Percentiles rank a stretch among this genome's conserved stretches.
Conservation (phyloP, 805 yeast genomes). For the Babjeviella inositovora region DNA sequence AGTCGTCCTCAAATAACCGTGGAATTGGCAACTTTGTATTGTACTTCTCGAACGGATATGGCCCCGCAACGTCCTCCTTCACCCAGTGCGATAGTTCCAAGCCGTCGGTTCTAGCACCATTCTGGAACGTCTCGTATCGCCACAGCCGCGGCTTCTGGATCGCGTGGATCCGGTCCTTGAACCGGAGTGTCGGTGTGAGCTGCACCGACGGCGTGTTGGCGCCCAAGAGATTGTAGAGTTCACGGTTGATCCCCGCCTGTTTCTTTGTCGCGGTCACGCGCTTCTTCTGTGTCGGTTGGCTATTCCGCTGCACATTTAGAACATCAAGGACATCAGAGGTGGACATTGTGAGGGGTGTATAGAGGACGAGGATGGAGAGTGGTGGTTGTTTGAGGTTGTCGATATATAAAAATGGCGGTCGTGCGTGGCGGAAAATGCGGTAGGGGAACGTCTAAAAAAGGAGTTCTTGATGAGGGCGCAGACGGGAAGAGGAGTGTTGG, state of each 20-base stretch:
- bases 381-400: no score
- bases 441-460: no score
- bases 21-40: slow-evolving; percentile 61
- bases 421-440: no score
- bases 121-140: slow-evolving; percentile 51
- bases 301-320: no score
- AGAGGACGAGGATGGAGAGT: no score
- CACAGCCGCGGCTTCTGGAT: slow-evolving; percentile 66
- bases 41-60: slow-evolving; percentile 62
- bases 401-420: no score
- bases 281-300: no score
- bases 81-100: slow-evolving; percentile 72
- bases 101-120: slow-evolving; percentile 31
- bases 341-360: no score
- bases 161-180: slow-evolving; percentile 49
- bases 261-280: no score
- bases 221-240: slow-evolving; percentile 75
- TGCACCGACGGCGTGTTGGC: slow-evolving; percentile 79
- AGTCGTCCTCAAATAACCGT: slow-evolving; percentile 44
- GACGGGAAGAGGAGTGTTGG: no score
- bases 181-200: slow-evolving; percentile 32
- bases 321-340: no score
- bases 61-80: slow-evolving; percentile 36
- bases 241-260: slow-evolving; percentile 78
- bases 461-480: no score